Base-by-base conservation (phyloP, 352 stramenopile genomes). In the Hyaloperonospora brassicae region DNA sequence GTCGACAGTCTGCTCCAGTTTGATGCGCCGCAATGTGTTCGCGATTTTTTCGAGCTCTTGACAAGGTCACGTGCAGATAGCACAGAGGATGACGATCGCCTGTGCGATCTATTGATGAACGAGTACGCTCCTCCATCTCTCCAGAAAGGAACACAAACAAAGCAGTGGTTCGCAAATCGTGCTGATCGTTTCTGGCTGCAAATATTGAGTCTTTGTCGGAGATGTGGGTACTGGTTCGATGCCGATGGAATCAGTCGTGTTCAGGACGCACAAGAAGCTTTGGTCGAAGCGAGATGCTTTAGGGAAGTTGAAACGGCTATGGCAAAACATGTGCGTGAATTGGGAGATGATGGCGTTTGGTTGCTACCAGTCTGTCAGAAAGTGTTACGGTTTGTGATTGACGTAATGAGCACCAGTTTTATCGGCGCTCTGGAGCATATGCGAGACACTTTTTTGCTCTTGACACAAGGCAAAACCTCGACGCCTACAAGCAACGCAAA, bases 351-450 rank as follows among this genome's bases (percentile, higher is more conserved):
- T 4, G 17, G 13, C 42, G 7, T 23, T 0, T 38, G 21, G 14
- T 59, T 47, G 30, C 25, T 56, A 35, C 52, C 52, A 47, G 17
- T 62, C 10, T 57, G 55, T 42, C 70, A 65, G 27, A 50, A 48
- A 5, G 46, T 87, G 25, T 47, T 89, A 30, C 74, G 81, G 31
- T 62, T 89, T 34, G 47, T 76, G 21, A 65, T 82, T 1, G 76
- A 88, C 25, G 39, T 73, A 14, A 64, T 79, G 48, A 74, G 56
- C 30, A 57, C 58, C 17, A 86, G 73, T 38, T 65, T 86, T 17
- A 60, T 88, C 38, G 80, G 73, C 39, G 76, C 64, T 35, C 51
- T 88, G 0, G 76, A 88, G 39, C 66, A 72, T 13, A 22, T 79
- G 30, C 61, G 50, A 7, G 67, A 66, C n/a, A 40, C 43, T 1